These are phyloP conservation scores for Clavispora fructus DNA, from an alignment of 805 yeast species.

Conservation along the genomic window DNA sequence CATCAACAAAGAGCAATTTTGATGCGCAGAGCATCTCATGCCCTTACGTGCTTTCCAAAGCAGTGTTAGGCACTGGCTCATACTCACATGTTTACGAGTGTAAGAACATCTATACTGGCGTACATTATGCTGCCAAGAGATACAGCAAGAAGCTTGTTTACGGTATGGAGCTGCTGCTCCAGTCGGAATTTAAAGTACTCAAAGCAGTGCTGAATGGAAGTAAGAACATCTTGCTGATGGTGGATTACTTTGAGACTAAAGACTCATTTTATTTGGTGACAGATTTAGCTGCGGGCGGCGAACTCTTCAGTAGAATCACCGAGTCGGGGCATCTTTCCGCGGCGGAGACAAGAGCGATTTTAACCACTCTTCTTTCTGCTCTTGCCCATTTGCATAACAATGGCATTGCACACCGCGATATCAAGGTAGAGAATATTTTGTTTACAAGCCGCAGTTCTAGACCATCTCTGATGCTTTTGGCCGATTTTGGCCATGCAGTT, in stretches of 20 bases:
- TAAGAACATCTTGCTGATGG: constrained; percentile 52
- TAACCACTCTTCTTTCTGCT: constrained; percentile 48
- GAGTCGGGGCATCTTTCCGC: constrained; percentile 38
- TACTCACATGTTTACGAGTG: constrained; percentile 49
- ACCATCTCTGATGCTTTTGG: constrained; percentile 39
- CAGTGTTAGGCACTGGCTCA: constrained; percentile 34
- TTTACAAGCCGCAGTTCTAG: constrained; percentile 35
- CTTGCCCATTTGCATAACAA: constrained; percentile 54
- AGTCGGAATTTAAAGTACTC: constrained; percentile 57
- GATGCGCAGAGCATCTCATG: constrained; percentile 20
- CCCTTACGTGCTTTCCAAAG: constrained; percentile 28
- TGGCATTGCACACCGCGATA: constrained; percentile 63
- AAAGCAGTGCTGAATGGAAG: constrained; percentile 46
- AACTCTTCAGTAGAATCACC: constrained; percentile 56
- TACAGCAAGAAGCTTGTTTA: constrained; percentile 46
- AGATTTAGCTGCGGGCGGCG: constrained; percentile 65
- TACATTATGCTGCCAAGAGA: constrained; percentile 49
- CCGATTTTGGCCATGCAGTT: constrained; percentile 64
- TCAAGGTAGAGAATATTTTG: constrained; percentile 67
- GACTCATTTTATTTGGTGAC: constrained; percentile 54
- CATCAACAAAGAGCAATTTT: constrained; percentile 7
- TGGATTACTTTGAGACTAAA: constrained; percentile 67
- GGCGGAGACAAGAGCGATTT: constrained; percentile 44
- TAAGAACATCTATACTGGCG: constrained; percentile 35
- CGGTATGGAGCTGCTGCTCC: constrained; percentile 49